Base-by-base conservation (phyloP, 345 rosid genomes). In the Camelina laxa region DNA sequence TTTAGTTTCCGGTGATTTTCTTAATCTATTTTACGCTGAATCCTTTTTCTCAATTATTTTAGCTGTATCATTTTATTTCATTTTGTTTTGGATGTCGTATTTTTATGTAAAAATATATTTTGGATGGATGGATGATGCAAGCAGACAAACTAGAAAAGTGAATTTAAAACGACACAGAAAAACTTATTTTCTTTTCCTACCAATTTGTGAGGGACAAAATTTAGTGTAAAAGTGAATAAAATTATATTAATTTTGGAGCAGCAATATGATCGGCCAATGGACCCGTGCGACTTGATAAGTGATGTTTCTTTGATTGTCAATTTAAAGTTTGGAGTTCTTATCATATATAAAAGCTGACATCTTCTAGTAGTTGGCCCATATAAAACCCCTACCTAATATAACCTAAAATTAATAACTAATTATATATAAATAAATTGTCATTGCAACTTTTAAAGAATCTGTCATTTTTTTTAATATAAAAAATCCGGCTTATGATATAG, bases 251-350 rank as follows among this genome's bases (percentile, higher is more conserved):
- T 27, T 27, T 27, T 33, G 64, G 63, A 54, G 65, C 65, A 61
- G 70, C 36, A 24, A 69, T 22, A 8, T 62, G 67, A 68, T 66
- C 53, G 31, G 58, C n/a, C 4, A n/a, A 60, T 49, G 71, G 75
- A 44, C 66, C 65, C 66, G 21, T 60, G 31, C 45, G 70, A 54
- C 42, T 60, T 75, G 63, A 61, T 61, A 54, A 75, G 58, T 69
- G 39, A 63, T 62, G 51, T 61, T 65, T 64, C 42, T 39, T 72
- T 19, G 49, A 35, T 36, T 4, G 60, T 58, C 73, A 48, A 14
- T 22, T 65, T 24, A 13, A 53, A 75, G 67, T 49, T 67, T 38
- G 0, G 42, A 74, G 73, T 66, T 66, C 60, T 58, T 66, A 58
- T 74, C 73, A n/a, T 48, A 47, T 1, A 12, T 49, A 59, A 59